A percentile compares a stretch with the other conserved stretches of the same genome.
Evolutionary conservation across 192 early-diverging fungal genomes (phyloP).

Genomic region (Entomortierella parvispora): DNA sequence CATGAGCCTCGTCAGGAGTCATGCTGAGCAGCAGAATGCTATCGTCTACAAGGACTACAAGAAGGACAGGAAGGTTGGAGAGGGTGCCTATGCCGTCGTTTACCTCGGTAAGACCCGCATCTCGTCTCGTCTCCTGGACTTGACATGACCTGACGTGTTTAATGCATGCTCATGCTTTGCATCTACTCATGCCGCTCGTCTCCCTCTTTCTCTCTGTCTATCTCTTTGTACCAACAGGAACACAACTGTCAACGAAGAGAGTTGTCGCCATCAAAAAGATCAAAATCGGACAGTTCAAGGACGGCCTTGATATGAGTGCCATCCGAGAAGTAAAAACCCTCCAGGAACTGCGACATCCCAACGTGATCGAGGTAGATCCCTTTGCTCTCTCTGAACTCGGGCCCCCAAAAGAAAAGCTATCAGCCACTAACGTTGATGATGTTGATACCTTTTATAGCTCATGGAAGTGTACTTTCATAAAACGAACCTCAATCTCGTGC

Average conservation of each 20-base stretch:
- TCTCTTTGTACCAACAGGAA: constrained; percentile 48
- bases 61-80: constrained; percentile 92
- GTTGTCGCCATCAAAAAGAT: constrained; percentile 98
- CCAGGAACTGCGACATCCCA: constrained; percentile 92
- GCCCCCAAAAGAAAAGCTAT: no score
- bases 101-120: constrained; percentile 71
- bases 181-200: not conserved
- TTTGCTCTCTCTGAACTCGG: no score
- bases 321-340: constrained; percentile 95
- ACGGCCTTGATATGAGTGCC: constrained; percentile 95
- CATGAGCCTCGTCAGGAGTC: constrained; percentile 26
- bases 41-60: constrained; percentile 77
- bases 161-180: not conserved
- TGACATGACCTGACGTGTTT: no score
- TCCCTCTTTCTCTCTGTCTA: not conserved
- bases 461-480: constrained; percentile 94
- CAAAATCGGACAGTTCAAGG: constrained; percentile 90
- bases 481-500: constrained; percentile 90
- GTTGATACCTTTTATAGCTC: no score
- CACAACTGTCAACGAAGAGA: constrained; percentile 66
- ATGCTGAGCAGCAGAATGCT: constrained; percentile 72
- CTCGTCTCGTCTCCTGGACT: no score
- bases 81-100: constrained; percentile 96
- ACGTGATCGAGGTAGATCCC: constrained; percentile 80
- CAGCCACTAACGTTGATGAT: no score